These are phyloP conservation scores for Pezicula carpinea DNA, from an alignment of 2,329 filamentous ascomycete genomes.

Conservation along the genomic window DNA sequence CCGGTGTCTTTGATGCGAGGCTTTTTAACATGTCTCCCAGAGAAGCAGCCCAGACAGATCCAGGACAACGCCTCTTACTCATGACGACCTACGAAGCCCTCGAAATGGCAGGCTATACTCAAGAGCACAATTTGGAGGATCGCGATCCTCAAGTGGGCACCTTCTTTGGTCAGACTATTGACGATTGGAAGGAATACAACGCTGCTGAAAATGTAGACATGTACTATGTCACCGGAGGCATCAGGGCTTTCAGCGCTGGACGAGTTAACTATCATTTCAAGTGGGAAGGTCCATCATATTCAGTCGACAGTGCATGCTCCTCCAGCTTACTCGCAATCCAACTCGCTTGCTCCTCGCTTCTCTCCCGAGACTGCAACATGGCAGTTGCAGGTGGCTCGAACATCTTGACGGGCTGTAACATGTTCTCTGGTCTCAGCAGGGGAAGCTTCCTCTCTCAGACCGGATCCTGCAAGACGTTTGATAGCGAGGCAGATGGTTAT, in stretches of 20 bases:
- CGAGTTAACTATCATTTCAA: slow-evolving; percentile 75
- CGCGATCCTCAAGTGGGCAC: slow-evolving; percentile 52
- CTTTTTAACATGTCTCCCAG: slow-evolving; percentile 83
- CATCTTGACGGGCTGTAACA: slow-evolving; percentile 74
- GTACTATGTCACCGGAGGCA: slow-evolving; percentile 42
- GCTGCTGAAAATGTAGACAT: slow-evolving; percentile 15
- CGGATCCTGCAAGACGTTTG: slow-evolving; percentile 75
- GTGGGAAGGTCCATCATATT: slow-evolving; percentile 68
- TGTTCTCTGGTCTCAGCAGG: slow-evolving; percentile 57
- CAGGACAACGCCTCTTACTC: slow-evolving; percentile 70
- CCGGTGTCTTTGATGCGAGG: slow-evolving; percentile 67
- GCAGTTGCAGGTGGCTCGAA: slow-evolving; percentile 76
- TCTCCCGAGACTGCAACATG: slow-evolving; percentile 74
- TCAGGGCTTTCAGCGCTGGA: slow-evolving; percentile 42
- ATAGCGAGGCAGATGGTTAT: slow-evolving; percentile 73
- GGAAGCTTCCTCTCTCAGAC: slow-evolving; percentile 76
- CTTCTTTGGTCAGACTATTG: slow-evolving; percentile 5
- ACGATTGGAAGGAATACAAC: slow-evolving; percentile 8
- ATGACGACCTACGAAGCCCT: slow-evolving; percentile 74
- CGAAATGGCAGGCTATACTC: slow-evolving; percentile 70
- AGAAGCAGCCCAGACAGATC: slow-evolving; percentile 72
- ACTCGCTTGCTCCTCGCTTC: slow-evolving; percentile 66
- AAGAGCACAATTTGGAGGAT: slow-evolving; percentile 76
- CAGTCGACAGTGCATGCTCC: slow-evolving; percentile 74
- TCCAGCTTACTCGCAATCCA: slow-evolving; percentile 70